These are phyloP conservation scores for Lentinus polychrous DNA, from an alignment of 1,284 basidiomycete species.

Conservation along the genomic window DNA sequence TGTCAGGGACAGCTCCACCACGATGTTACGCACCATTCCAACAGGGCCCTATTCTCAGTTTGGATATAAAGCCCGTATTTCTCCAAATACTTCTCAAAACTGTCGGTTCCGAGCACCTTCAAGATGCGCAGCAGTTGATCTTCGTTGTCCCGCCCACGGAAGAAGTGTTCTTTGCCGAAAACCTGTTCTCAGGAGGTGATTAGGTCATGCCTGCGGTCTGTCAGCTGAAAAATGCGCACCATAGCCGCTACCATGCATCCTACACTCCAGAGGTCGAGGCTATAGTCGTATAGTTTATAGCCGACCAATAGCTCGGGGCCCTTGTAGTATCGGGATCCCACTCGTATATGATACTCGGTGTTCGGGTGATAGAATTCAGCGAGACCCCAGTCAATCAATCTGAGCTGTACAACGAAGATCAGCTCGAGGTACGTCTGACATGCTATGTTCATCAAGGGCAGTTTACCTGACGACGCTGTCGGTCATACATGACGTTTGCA, in stretches of 20 bases:
- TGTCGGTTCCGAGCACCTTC: conserved; percentile 82
- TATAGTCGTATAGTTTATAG: conserved; percentile 83
- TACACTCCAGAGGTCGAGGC: conserved; percentile 82
- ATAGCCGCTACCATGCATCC: conserved; percentile 88
- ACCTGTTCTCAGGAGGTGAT: conserved; percentile 35
- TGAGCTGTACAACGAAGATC: conserved; percentile 38
- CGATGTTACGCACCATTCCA: conserved; percentile 42
- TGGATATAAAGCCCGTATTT: conserved; percentile 75
- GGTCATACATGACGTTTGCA: conserved; percentile 89
- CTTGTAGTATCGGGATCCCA: conserved; percentile 89
- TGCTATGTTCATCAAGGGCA: not conserved
- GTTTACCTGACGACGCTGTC: conserved; percentile 64
- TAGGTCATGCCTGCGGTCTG: not conserved
- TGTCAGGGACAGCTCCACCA: not conserved
- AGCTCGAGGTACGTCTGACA: not conserved
- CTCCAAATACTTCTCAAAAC: conserved; percentile 67
- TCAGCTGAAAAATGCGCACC: conserved; percentile 36
- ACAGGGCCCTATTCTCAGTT: conserved; percentile 58
- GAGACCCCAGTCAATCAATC: conserved; percentile 88
- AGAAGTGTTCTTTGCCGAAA: conserved; percentile 87
- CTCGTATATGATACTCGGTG: conserved; percentile 83
- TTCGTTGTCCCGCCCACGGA: conserved; percentile 85
- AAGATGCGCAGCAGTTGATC: conserved; percentile 87
- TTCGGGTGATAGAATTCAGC: conserved; percentile 90
- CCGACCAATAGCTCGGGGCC: conserved; percentile 84